Conservation (phyloP, 2,329 filamentous ascomycete genomes). For the Ophiostoma quercus region DNA sequence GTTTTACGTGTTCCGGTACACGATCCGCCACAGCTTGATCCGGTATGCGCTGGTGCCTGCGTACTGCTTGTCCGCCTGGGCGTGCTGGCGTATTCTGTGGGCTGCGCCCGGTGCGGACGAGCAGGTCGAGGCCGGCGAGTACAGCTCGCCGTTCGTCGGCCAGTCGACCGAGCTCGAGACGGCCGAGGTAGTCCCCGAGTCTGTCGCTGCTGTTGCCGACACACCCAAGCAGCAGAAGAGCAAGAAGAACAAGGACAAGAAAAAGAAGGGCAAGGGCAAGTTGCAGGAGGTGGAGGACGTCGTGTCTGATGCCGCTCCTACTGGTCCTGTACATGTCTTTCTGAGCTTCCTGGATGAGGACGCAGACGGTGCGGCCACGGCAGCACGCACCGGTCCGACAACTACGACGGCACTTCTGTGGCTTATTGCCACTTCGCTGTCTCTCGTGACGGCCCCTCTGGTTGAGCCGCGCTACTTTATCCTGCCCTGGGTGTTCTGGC, state of each 20-base stretch:
- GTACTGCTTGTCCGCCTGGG: slow-evolving; percentile 67
- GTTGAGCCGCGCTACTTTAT: slow-evolving; percentile 97
- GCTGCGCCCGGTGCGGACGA: slow-evolving; percentile 36
- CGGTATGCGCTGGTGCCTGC: slow-evolving; percentile 63
- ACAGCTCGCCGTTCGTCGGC: slow-evolving; percentile 25
- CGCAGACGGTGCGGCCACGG: slow-evolving; percentile 29
- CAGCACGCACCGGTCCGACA: slow-evolving; percentile 33
- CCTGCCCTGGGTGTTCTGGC: slow-evolving; percentile 89
- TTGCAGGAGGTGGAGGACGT: neutral
- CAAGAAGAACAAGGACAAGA: slow-evolving; percentile 9
- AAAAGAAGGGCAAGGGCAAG: slow-evolving; percentile 10
- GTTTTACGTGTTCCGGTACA: slow-evolving; percentile 89
- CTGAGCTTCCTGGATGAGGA: slow-evolving; percentile 28
- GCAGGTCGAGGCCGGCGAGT: neutral
- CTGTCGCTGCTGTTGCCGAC: neutral
- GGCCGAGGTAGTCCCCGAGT: neutral
- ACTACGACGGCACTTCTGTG: slow-evolving; percentile 53
- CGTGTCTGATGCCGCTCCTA: neutral
- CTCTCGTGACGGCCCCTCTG: slow-evolving; percentile 79
- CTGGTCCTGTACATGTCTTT: slow-evolving; percentile 14
- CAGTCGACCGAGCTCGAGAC: slow-evolving; percentile 18
- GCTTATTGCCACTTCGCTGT: slow-evolving; percentile 66
- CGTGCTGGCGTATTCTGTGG: slow-evolving; percentile 57
- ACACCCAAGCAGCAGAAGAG: neutral
- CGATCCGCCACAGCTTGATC: slow-evolving; percentile 62